Evolutionary conservation across 345 rosid species (phyloP), one percentile per base, ranked within the genome.

Genomic region (Combretum micranthum): DNA sequence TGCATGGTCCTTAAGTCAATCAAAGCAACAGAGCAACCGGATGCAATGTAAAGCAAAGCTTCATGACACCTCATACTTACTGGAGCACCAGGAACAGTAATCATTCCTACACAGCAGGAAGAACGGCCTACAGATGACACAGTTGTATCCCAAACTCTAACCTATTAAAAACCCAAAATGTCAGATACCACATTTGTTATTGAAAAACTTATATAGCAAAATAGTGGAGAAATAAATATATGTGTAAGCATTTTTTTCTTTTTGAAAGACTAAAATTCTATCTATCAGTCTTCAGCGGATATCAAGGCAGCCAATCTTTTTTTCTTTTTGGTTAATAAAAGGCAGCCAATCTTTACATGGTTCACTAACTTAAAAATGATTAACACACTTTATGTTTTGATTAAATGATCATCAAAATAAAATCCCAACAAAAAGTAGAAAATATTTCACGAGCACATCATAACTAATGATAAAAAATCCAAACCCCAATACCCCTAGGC

Each of bases 1-100:
- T 62, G 75, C 88, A 83, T 80, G 53, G 87, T 80, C 73, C 93
- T 83, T 55, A 86, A 64, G 74, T 86, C 89, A 55, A 86, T 62
- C 42, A 71, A 39, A 17, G 62, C 62, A 50, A 83, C 85, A 56
- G 79, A 73, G 52, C 75, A 73, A 61, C 89, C 83, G 39, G 89
- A 70, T 50, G 89, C 94, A 72, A 86, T 66, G 69, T 80, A 83
- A 20, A 86, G 77, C 64, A 83, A 63, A 0, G 83, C 72, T 55
- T 80, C 93, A 57, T 75, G 72, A 70, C 89, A 80, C 64, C 68
- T 75, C 81, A 83, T 69, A 63, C 57, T 74, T 44, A 86, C 62
- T 32, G 87, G 79, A 20, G 66, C 20, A 45, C 82, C 83, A 47
- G 69, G 55, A 42, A 83, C 72, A 62, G 77, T 66, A 47, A 83